Conservation (phyloP, 148 eudicot genomes). For the Silene uniflora region DNA sequence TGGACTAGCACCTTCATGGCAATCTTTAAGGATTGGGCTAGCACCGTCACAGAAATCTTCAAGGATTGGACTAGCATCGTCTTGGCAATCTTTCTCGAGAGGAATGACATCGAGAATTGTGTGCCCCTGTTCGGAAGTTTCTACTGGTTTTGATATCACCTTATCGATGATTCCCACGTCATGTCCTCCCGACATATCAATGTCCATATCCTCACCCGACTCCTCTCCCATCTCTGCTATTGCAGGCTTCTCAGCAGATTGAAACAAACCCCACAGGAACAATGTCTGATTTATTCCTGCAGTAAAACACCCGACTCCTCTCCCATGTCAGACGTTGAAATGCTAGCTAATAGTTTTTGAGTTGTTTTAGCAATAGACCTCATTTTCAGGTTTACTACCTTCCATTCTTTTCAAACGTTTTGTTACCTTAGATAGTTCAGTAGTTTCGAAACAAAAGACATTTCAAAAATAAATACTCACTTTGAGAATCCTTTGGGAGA, state of each 20-base stretch:
- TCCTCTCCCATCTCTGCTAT: neutral
- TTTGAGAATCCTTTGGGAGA: conserved; percentile 37
- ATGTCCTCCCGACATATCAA: conserved; percentile 55
- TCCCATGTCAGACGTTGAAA: neutral
- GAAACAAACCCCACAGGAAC: conserved; percentile 47
- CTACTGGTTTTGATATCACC: conserved; percentile 12
- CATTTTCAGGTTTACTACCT: neutral
- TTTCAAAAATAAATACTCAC: conserved; percentile 34
- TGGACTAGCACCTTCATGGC: neutral
- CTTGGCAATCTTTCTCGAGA: neutral
- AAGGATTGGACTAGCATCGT: neutral
- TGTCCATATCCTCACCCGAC: conserved; percentile 39
- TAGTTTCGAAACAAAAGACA: too few relatives aligned
- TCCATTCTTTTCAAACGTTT: too few relatives aligned
- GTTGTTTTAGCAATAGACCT: neutral
- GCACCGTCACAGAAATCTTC: too few relatives aligned
- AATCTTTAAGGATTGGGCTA: neutral
- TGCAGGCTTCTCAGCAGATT: neutral
- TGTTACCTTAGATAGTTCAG: neutral
- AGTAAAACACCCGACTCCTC: too few relatives aligned
- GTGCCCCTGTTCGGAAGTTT: neutral
- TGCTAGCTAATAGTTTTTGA: neutral
- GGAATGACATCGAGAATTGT: neutral
- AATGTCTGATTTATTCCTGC: conserved; percentile 28
- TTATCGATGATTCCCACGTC: conserved; percentile 24